These are phyloP conservation scores for Medicago arabica DNA, from an alignment of 306 rosid genomes.

Conservation along the genomic window DNA sequence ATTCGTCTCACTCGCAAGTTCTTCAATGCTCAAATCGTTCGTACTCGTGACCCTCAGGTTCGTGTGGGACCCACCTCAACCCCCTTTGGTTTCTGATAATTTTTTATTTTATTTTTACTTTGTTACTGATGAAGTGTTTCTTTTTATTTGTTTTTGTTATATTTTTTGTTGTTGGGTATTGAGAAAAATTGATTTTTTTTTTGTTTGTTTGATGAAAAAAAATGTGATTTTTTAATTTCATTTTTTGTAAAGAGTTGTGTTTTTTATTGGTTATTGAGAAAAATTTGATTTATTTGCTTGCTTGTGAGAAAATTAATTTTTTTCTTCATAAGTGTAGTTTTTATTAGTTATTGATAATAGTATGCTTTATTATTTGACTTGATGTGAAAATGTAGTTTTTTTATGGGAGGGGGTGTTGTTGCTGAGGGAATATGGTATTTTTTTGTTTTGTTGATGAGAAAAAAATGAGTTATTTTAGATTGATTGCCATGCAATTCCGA, in stretches of 20 bases:
- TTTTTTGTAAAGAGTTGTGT: neutral
- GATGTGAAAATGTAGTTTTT: no score
- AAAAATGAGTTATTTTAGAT: neutral
- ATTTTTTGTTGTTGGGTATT: neutral
- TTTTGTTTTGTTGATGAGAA: neutral
- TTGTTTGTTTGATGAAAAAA: neutral
- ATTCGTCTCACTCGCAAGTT: constrained; percentile 84
- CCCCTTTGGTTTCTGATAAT: neutral
- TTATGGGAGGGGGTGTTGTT: no score
- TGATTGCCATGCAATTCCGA: neutral
- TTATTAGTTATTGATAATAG: no score
- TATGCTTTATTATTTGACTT: no score
- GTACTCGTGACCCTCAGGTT: constrained; percentile 84
- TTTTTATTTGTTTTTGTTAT: neutral
- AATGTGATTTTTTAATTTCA: no score
- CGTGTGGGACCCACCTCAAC: neutral
- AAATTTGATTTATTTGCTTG: neutral
- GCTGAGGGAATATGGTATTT: neutral
- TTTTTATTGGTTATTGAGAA: neutral
- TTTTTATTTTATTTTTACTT: neutral
- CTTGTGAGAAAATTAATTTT: no score
- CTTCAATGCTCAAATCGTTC: constrained; percentile 76
- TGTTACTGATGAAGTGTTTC: neutral
- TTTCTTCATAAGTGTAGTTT: no score
- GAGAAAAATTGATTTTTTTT: neutral